Base-by-base conservation (phyloP, 2,329 filamentous ascomycete species). In the Plectosphaerella cucumerina region DNA sequence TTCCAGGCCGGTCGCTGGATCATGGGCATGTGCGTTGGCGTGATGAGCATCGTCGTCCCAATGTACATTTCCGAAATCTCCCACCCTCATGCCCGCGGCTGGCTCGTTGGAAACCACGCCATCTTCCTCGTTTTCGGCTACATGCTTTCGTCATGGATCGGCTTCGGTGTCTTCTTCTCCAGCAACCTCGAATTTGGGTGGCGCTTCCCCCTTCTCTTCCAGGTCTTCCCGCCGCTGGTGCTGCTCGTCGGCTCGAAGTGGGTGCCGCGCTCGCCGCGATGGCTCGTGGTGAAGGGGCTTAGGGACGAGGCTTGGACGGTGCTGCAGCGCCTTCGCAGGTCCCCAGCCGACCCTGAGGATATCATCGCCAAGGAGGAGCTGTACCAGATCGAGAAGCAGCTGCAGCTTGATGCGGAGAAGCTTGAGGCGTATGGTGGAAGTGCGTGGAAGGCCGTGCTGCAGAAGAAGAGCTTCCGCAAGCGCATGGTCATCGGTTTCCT, bases 401-500 rank as follows among this genome's bases (percentile, higher is more conserved):
- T 75, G 12, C 61, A 60, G 8, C 65, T 75, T 0, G 73, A 76
- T 51, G 65, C 67, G 0, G 62, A 66, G 50, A 72, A 71, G 54
- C 62, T 77, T 21, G 61, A 67, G 23, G 60, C 60, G 0, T 65
- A 69, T 8, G 69, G 70, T 0, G 61, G 65, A n/a, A 70, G 59
- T 1, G 67, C 70, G 0, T 76, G 73, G 72, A 70, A 60, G 35
- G 74, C 74, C 0, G 66, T 75, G 0, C n/a, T 74, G 20, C 70
- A 68, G 57, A 76, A 73, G 58, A 69, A 67, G 52, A 73, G 72
- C 9, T 76, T 77, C 53, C 65, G 75, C 17, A 78, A 76, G 63
- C 65, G 76, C 1, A 76, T 79, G 73, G 65, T 70, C 2, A 75
- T 79, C 41, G 75, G 74, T 0, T 79, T 78, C 53, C 60, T 78